Evolutionary conservation across 2,329 filamentous ascomycete species (phyloP), one percentile per base, ranked within the genome.

Genomic region (Rosellinia necatrix): DNA sequence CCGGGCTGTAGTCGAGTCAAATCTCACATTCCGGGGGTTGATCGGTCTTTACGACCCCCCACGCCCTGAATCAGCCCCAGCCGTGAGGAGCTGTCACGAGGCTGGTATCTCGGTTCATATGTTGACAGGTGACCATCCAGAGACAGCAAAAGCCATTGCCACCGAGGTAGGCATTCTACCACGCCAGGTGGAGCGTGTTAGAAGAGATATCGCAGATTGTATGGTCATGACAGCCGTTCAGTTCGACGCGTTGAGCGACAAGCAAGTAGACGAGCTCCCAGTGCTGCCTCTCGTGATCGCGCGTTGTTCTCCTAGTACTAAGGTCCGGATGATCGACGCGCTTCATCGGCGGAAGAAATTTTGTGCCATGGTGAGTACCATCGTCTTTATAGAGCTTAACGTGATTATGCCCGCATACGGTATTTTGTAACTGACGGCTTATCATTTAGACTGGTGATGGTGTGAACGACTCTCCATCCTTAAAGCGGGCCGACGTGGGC

Each of bases 271-370:
- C 60, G 65, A 75, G 9, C 77, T 90, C 7, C 85, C 85, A 1
- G 80, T 86, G 2, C 73, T 90, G 0, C 87, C 87, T 3, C 75
- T 90, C 2, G 87, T 90, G 4, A 85, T 89, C 58, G 86, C 87
- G 30, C 80, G 87, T 22, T 90, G 87, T 64, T 84, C 86, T 2
- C 87, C 88, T 1, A 80, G 82, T 49, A 90, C 87, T 10, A 90
- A 90, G 70, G 86, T 88, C 15, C 80, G 87, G 52, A 90, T 90
- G 87, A 88, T 90, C 60, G 85, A 88, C 60, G 86, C 87, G 13
- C 79, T 90, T 10, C 87, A 89, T 69, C 79, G 87, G 24, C 81
- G 87, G 22, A 79, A 80, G 43, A 78, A 76, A 43, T 90, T 87
- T 70, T 85, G 82, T 48, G 87, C 87, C 32, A 90, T 90, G 86